Conservation (phyloP, 73 alveolate genomes). For the Paramecium sexaurelia region DNA sequence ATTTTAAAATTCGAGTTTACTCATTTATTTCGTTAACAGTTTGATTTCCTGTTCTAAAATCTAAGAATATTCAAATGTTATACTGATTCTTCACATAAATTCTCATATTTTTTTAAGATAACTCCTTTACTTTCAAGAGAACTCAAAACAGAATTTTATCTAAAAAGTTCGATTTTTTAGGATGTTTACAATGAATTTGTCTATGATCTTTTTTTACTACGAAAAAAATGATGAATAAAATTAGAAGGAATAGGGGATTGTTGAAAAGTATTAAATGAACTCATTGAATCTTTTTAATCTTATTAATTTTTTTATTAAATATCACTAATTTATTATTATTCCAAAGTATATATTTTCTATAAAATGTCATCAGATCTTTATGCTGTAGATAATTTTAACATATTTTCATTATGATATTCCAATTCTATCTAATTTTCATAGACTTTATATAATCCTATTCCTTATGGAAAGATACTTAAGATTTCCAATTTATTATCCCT, state of each 20-base stretch:
- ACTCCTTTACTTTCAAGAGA: neutral
- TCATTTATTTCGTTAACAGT: neutral
- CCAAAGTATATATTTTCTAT: neutral
- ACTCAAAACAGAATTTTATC: neutral
- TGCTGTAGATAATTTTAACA: neutral
- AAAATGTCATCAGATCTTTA: neutral
- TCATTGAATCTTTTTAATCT: conserved; percentile 14
- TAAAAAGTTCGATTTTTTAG: neutral
- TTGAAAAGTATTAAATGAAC: conserved; percentile 28
- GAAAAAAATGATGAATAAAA: neutral
- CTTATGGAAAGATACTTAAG: conserved; percentile 16
- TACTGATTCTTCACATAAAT: neutral
- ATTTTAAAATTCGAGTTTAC: neutral
- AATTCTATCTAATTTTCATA: neutral
- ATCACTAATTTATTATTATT: neutral
- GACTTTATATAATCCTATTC: neutral
- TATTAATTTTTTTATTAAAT: neutral
- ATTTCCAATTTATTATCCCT: neutral
- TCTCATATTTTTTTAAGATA: neutral
- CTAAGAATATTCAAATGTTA: neutral
- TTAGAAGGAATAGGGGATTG: conserved; percentile 6
- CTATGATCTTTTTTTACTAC: neutral
- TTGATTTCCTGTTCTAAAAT: neutral
- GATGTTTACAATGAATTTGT: neutral
- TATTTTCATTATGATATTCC: conserved; percentile 25